A percentile compares a stretch with the other conserved stretches of the same genome.
These are phyloP conservation scores for Claviceps humidiphila DNA, from an alignment of 2,329 filamentous ascomycete genomes.

Conservation along the genomic window DNA sequence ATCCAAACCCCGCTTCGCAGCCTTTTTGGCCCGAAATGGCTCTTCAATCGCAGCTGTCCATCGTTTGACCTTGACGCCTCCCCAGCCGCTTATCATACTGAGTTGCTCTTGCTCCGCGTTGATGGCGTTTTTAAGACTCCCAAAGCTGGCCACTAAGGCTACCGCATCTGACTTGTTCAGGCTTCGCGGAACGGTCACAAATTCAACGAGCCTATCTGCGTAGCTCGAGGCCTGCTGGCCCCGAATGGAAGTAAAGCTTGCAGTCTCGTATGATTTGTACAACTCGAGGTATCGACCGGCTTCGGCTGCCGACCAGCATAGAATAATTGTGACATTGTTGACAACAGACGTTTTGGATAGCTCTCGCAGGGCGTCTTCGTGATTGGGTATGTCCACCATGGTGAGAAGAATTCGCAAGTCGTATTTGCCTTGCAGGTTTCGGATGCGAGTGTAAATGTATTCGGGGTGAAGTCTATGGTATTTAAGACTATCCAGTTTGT, in stretches of 20 bases:
- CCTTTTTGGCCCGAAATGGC: constrained; percentile 65
- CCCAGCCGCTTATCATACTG: constrained; percentile 78
- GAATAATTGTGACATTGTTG: constrained; percentile 81
- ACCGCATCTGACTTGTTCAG: constrained; percentile 94
- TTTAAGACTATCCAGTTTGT: constrained; percentile 48
- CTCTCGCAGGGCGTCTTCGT: constrained; percentile 80
- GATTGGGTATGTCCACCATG: constrained; percentile 91
- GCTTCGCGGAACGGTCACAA: constrained; percentile 77
- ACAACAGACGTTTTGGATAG: constrained; percentile 84
- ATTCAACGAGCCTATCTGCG: constrained; percentile 77
- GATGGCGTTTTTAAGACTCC: constrained; percentile 71
- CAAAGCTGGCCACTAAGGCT: constrained; percentile 81
- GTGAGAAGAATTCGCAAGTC: constrained; percentile 73
- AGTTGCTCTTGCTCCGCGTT: constrained; percentile 83
- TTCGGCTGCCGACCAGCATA: constrained; percentile 91
- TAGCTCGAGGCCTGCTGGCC: constrained; percentile 76
- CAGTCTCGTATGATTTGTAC: constrained; percentile 89
- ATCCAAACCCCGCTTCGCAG: constrained; percentile 34
- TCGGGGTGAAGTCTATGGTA: constrained; percentile 96
- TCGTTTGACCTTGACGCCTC: constrained; percentile 81
- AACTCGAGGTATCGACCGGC: constrained; percentile 87
- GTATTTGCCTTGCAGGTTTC: constrained; percentile 72
- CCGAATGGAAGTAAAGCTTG: constrained; percentile 65
- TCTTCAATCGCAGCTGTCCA: constrained; percentile 76
- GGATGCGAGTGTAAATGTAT: constrained; percentile 92